Evolutionary conservation across 768 basidiomycete species (phyloP), one percentile per base, ranked within the genome.

Genomic region (Mycena galopus): DNA sequence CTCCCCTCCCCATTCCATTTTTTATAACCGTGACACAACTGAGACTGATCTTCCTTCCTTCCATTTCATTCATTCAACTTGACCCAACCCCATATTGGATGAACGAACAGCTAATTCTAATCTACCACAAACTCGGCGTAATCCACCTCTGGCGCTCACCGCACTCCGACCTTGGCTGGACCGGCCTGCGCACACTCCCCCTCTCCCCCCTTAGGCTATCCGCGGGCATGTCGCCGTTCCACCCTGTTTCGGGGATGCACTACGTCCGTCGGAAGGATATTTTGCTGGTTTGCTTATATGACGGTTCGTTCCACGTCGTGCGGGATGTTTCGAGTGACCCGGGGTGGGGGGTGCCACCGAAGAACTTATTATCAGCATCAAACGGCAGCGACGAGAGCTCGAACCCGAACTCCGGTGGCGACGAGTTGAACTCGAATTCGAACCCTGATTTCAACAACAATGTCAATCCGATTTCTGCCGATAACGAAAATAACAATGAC

Each of bases 271-370:
- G 81, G 21, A 81, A 81, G 35, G 94, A 95, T 76, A 72, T 81
- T 1, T 82, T 94, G 35, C 67, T 94, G 23, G 71, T 94, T 42
- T 84, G 89, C 5, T 84, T 95, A 21, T 85, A 87, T 42, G 94
- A 96, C 74, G 94, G 94, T 0, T 91, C 92, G 11, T 86, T 93
- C 76, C 90, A 93, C 77, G 87, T 86, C 59, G 78, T 94, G 65
- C 85, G 88, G 75, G 79, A 84, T 63, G 25, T 94, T 32, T 87
- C 88, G 27, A 73, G 70, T 8, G 82, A 86, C 30, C 92, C 91
- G 8, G 79, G 82, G 11, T 86, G 87, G 82, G 71, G 64, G 32
- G 77, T 83, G 44, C 71, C 77, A 23, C n/a, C n/a, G n/a, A n/a
- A n/a, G n/a, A n/a, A n/a, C n/a, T n/a, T n/a, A n/a, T n/a, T n/a